phyloP scores from a whole-genome alignment of 192 early-diverging fungal species.

The Gaertneriomyces semiglobifer region DNA sequence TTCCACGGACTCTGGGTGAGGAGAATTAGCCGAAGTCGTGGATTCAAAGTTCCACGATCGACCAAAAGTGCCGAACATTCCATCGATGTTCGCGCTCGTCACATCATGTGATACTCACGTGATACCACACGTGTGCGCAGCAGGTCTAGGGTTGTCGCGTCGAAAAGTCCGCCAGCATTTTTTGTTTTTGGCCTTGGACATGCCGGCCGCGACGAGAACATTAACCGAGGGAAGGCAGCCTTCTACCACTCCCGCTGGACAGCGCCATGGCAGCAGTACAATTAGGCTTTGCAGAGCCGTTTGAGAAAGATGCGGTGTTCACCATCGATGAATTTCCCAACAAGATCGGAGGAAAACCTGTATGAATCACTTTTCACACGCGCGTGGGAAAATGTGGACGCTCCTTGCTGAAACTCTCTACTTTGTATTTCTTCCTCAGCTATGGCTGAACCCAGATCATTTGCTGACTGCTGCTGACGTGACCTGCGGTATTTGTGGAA shows the following conservation, averaged over 20 bases:
- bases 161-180: no score
- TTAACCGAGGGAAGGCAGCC: no score
- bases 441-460: conserved; percentile 77
- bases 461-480: conserved; percentile 60
- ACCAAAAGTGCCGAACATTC: no score
- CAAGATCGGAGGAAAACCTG: conserved; percentile 84
- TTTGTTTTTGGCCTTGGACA: no score
- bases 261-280: conserved; percentile 17
- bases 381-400: not conserved
- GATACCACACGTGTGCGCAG: no score
- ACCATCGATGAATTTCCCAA: conserved; percentile 61
- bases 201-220: no score
- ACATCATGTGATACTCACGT: no score
- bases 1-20: no score
- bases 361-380: conserved; percentile 30
- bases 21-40: no score
- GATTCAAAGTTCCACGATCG: no score
- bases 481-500: conserved; percentile 67
- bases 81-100: no score
- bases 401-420: not conserved
- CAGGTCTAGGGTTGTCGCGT: no score
- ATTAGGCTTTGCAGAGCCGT: conserved; percentile 23
- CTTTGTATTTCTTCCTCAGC: not conserved
- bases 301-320: conserved; percentile 6
- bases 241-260: not conserved